Percentiles rank a stretch among this genome's conserved stretches.
Evolutionary conservation across 2,329 filamentous ascomycete genomes (phyloP).

Genomic region (Alternaria gaisen): DNA sequence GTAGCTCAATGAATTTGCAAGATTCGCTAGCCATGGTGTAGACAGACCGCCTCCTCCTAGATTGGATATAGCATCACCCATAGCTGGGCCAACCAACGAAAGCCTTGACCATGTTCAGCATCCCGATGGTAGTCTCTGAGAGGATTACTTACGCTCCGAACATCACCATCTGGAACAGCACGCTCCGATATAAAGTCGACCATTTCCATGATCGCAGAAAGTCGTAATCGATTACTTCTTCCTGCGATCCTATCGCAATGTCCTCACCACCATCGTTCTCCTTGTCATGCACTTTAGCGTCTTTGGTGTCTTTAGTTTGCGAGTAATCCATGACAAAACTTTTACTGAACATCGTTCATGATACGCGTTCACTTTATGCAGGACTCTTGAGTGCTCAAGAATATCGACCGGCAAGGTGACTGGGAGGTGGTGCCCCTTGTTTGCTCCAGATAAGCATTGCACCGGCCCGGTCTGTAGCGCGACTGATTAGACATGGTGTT

Average conservation of each 20-base stretch:
- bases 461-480: slow-evolving; percentile 13
- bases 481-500: slow-evolving; percentile 2
- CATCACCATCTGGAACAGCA: slow-evolving; percentile 21
- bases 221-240: slow-evolving; percentile 6
- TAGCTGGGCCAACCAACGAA: slow-evolving; percentile 19
- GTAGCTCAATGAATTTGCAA: slow-evolving; percentile 17
- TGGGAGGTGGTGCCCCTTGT: slow-evolving; percentile 2
- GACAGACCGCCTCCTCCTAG: slow-evolving; percentile 18
- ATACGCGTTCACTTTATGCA: neutral
- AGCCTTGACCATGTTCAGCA: slow-evolving; percentile 4
- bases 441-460: slow-evolving; percentile 7
- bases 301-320: slow-evolving; percentile 6
- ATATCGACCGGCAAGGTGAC: neutral
- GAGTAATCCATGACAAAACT: slow-evolving; percentile 5
- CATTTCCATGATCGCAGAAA: slow-evolving; percentile 2
- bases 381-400: neutral
- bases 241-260: slow-evolving; percentile 6
- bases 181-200: slow-evolving; percentile 14
- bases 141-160: slow-evolving; percentile 15
- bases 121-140: neutral
- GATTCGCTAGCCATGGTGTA: slow-evolving; percentile 22
- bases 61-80: slow-evolving; percentile 21
- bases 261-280: slow-evolving; percentile 1
- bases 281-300: neutral
- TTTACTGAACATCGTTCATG: neutral